Conservation (phyloP, 805 yeast genomes). For the Komagataella populi region DNA sequence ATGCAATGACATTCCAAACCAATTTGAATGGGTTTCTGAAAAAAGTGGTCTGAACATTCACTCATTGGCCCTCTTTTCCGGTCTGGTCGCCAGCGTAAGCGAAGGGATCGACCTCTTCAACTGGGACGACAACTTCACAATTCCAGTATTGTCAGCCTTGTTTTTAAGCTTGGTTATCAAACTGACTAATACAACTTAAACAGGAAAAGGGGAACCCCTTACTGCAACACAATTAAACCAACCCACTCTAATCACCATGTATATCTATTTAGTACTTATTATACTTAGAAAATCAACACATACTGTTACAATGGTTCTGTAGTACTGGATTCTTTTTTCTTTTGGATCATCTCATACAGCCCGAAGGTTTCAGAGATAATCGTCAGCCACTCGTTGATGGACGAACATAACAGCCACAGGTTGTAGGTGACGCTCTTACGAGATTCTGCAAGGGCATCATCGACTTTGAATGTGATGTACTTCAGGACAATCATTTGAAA, state of each 20-base stretch:
- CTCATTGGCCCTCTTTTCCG: constrained; percentile 46
- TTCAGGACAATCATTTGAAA: background rate
- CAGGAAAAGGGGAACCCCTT: background rate
- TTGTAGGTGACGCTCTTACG: background rate
- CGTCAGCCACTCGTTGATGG: background rate
- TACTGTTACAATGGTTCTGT: background rate
- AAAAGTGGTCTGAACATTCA: constrained; percentile 42
- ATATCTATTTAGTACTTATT: background rate
- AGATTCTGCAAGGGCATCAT: background rate
- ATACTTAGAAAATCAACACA: background rate
- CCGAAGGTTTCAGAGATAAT: background rate
- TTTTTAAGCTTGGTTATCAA: constrained; percentile 22
- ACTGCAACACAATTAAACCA: background rate
- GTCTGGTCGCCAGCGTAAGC: constrained; percentile 72
- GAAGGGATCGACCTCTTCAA: constrained; percentile 71
- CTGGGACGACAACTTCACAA: constrained; percentile 88
- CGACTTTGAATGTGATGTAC: background rate
- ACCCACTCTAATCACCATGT: background rate
- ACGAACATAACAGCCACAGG: background rate
- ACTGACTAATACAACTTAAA: background rate
- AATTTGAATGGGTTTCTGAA: constrained; percentile 52
- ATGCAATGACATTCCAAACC: constrained; percentile 34
- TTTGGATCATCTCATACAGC: background rate
- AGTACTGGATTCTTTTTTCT: background rate
- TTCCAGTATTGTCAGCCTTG: constrained; percentile 73